These are phyloP conservation scores for Fagus sylvatica DNA, from an alignment of 306 rosid genomes.

Conservation along the genomic window DNA sequence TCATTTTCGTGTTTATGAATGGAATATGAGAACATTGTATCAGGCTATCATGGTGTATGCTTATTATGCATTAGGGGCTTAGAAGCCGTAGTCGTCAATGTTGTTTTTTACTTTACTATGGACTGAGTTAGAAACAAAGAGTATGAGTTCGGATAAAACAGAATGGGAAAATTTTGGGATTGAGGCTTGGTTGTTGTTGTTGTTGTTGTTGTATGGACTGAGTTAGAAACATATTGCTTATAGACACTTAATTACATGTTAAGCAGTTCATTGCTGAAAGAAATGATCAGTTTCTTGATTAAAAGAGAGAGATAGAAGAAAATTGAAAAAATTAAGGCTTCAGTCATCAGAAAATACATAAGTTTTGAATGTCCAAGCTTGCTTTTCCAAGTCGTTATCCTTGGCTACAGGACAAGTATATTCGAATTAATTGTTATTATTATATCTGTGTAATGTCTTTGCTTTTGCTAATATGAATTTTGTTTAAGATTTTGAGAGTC, in stretches of 20 bases:
- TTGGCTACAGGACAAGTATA: neutral
- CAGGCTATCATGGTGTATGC: neutral
- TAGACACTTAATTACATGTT: neutral
- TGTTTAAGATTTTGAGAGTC: neutral
- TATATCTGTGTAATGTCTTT: neutral
- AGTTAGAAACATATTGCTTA: neutral
- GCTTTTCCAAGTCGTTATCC: neutral
- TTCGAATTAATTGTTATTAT: neutral
- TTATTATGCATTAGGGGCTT: neutral
- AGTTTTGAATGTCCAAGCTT: neutral
- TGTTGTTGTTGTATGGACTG: neutral
- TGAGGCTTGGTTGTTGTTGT: too few species aligned
- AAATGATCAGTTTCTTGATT: neutral
- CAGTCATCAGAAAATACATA: neutral
- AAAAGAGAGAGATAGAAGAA: neutral
- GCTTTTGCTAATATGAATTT: neutral
- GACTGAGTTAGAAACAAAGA: neutral
- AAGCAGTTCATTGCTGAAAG: neutral
- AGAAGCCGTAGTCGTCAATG: too few species aligned
- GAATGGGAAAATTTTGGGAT: too few species aligned
- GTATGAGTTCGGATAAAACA: too few species aligned
- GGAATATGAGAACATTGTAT: neutral
- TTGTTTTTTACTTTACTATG: too few species aligned
- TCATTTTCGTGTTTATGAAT: constrained; percentile 17
- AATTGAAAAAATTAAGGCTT: neutral